These are phyloP conservation scores for Pythium aphanidermatum DNA, from an alignment of 352 stramenopile genomes.

Conservation along the genomic window DNA sequence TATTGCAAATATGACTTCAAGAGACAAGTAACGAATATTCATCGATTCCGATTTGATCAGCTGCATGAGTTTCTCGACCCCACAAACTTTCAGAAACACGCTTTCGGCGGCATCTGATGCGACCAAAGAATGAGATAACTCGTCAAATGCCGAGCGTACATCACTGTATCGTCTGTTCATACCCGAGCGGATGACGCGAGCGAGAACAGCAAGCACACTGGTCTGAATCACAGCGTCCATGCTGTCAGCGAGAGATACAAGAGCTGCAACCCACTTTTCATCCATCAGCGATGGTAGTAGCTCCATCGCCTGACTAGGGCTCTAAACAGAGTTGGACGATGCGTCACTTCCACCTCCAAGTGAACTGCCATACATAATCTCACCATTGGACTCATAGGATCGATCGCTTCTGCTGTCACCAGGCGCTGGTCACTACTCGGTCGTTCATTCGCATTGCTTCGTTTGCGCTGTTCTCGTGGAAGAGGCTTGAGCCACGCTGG, in stretches of 20 bases:
- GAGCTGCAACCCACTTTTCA: conserved; percentile 52
- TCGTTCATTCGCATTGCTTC: neutral
- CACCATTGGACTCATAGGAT: conserved; percentile 22
- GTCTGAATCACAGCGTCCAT: conserved; percentile 42
- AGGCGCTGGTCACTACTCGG: conserved; percentile 10
- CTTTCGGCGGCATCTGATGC: conserved; percentile 35
- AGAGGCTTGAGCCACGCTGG: conserved; percentile 29
- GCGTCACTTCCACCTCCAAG: too few relatives aligned
- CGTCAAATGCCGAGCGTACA: neutral
- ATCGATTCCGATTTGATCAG: conserved; percentile 25
- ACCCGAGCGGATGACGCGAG: conserved; percentile 43
- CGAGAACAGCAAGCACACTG: conserved; percentile 41
- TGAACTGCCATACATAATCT: too few relatives aligned
- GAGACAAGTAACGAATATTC: conserved; percentile 31
- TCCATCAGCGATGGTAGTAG: conserved; percentile 52
- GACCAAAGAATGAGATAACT: too few relatives aligned
- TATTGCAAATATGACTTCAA: conserved; percentile 48
- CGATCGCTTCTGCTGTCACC: conserved; percentile 1
- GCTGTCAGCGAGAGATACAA: conserved; percentile 52
- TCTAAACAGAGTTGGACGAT: too few relatives aligned
- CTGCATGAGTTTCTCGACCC: conserved; percentile 42
- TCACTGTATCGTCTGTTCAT: neutral
- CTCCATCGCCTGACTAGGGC: conserved; percentile 34
- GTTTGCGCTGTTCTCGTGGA: conserved; percentile 3
- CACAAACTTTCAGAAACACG: conserved; percentile 42